Base-by-base conservation (phyloP, 345 rosid genomes). In the Rhizophora apiculata region DNA sequence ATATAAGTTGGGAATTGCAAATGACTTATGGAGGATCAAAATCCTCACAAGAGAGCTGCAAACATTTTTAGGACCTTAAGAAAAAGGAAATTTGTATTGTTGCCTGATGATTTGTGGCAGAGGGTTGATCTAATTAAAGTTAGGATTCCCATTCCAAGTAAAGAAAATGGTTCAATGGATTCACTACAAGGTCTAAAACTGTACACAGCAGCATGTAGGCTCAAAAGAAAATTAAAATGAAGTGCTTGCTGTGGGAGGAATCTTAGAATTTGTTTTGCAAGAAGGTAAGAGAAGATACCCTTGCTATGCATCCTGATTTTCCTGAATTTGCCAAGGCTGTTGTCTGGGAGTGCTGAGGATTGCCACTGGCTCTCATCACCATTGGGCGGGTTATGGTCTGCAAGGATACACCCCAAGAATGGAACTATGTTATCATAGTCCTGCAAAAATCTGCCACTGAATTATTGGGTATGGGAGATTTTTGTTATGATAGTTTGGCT, bases 181-280 rank as follows among this genome's bases (percentile, higher is more conserved):
- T 43, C 49, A 43, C 49, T 43, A 43, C 49, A 43, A 43, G 49
- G 49, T 43, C 49, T 43, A 13, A 15, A 18, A 3, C 0, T 13
- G 49, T 43, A 43, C 13, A 18, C 15, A 4, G 49, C 16, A 13
- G 5, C 0, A 11, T 43, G 49, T 18, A 43, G 49, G 74, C 39
- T 74, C 67, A 0, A 81, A 81, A 34, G 74, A 82, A 67, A 72
- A 79, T 43, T 43, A 68, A 68, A 37, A 66, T 79, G 72, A 69
- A 74, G 67, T 79, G 79, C 56, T 49, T 82, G 51, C 59, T 61
- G 31, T 34, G 74, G 73, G 72, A 69, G 15, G 56, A 73, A 54
- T 80, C 79, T 37, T 78, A 80, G 82, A 74, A 78, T 56, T 64
- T 83, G 75, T 83, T 83, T 62, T 72, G 62, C 64, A 65, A 53